Evolutionary conservation across 1,284 basidiomycete species (phyloP).

Genomic region (Exobasidium rhododendri): DNA sequence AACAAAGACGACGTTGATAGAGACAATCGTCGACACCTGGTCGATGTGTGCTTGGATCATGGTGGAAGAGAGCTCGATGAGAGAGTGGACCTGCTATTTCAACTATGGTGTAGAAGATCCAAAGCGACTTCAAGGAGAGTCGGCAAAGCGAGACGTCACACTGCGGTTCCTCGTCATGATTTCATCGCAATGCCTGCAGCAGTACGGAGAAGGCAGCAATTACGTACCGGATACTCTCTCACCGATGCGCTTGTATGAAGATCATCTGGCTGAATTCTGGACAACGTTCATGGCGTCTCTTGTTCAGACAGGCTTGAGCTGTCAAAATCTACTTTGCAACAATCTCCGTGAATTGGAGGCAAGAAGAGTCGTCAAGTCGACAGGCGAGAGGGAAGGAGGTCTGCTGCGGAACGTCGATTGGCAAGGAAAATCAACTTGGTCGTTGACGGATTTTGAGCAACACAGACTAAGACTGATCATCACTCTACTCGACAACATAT

Average conservation of each 20-base stretch:
- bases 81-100: constrained; percentile 69
- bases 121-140: constrained; percentile 62
- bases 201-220: no score
- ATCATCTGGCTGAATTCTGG: background rate
- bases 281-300: background rate
- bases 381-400: background rate
- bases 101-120: constrained; percentile 64
- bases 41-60: constrained; percentile 69
- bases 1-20: constrained; percentile 54
- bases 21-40: constrained; percentile 73
- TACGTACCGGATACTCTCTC: background rate
- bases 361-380: no score
- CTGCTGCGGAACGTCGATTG: background rate
- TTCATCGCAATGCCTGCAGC: background rate
- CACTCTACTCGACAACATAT: background rate
- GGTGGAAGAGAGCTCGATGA: constrained; percentile 62
- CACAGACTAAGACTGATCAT: background rate
- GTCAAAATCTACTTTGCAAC: background rate
- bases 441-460: background rate
- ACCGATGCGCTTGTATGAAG: background rate
- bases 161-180: constrained; percentile 62
- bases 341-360: background rate
- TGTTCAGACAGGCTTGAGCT: background rate
- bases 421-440: background rate
- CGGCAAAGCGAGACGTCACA: constrained; percentile 65